Base-by-base conservation (phyloP, 495 filamentous ascomycete genomes). In the Aspergillus indologenus region DNA sequence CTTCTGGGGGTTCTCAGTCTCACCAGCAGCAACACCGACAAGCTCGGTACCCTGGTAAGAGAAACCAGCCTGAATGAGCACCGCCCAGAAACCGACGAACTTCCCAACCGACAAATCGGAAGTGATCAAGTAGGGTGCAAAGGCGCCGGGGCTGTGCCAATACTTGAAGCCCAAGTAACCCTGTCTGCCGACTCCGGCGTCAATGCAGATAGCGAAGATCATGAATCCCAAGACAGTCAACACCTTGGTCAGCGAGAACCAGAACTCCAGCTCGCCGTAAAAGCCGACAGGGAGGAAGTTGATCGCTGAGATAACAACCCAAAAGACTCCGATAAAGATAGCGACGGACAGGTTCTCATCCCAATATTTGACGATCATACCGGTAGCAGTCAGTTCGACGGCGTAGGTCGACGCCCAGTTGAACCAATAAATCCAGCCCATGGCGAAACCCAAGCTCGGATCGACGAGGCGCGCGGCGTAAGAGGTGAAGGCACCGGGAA, bases 321-420 rank as follows among this genome's bases (percentile, higher is more conserved):
- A 87, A 70, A 89, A 84, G 54, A 92, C 71, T 19, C 83, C 76
- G 65, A 91, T 90, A 70, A 87, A 86, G 45, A 84, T 84, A 76
- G 67, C 8, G 80, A 51, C 23, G 81, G 6, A 79, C 75, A 7
- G 64, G 58, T 51, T 1, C 8, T 71, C 65, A 2, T 73, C 75
- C 71, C 75, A 76, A 53, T 69, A 74, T 14, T 69, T 69, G 29
- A 76, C 71, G 40, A 47, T 23, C 67, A 31, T 53, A 71, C 73
- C 17, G 79, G 83, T 31, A 24, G 48, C 48, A 15, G 48, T 51
- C 23, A 51, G 23, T 31, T 51, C 48, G 15, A 51, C 48, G 1
- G 48, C 48, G 48, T 51, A 51, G 23, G 48, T 51, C 4, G 48
- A 51, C 3, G 83, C 74, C 82, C 82, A 84, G 9, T 78, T 66